Evolutionary conservation across 1,139 yeast species (phyloP).

Genomic region (Yamadazyma kanchanaburiensis): DNA sequence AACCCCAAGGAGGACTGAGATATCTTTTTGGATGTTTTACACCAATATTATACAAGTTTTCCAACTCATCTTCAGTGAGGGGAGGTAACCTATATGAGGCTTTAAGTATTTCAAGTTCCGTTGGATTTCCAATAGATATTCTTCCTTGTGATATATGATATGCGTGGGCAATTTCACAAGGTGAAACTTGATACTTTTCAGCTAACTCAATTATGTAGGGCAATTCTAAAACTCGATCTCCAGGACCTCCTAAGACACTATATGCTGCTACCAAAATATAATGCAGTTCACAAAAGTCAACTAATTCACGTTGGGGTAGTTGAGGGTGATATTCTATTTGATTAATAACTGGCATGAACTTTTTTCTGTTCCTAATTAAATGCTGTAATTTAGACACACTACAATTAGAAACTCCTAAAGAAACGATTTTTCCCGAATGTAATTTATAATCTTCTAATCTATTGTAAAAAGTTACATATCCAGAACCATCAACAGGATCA

Average conservation of each 20-base stretch:
- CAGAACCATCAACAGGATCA: slow-evolving; percentile 35
- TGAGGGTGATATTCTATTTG: slow-evolving; percentile 49
- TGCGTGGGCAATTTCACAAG: slow-evolving; percentile 34
- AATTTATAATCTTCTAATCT: slow-evolving; percentile 41
- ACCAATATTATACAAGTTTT: slow-evolving; percentile 41
- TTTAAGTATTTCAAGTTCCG: slow-evolving; percentile 35
- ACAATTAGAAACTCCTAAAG: slow-evolving; percentile 45
- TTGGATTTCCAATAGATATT: slow-evolving; percentile 31
- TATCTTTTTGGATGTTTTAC: slow-evolving; percentile 37
- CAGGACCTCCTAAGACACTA: slow-evolving; percentile 73
- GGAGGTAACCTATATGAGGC: slow-evolving; percentile 31
- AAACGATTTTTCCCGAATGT: slow-evolving; percentile 25
- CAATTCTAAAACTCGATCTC: slow-evolving; percentile 36
- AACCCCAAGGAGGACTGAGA: slow-evolving; percentile 33
- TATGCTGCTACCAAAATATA: slow-evolving; percentile 61
- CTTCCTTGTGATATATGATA: slow-evolving; percentile 37
- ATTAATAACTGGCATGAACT: slow-evolving; percentile 31
- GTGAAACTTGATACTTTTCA: slow-evolving; percentile 29
- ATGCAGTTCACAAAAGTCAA: slow-evolving; percentile 32
- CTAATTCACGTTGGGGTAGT: slow-evolving; percentile 37
- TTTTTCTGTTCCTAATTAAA: slow-evolving; percentile 25
- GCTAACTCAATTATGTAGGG: slow-evolving; percentile 40
- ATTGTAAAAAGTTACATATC: slow-evolving; percentile 46
- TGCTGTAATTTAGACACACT: slow-evolving; percentile 35
- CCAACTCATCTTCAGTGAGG: slow-evolving; percentile 42